These are phyloP conservation scores for Flaveria ramosissima DNA, from an alignment of 129 eudicot species.

Conservation along the genomic window DNA sequence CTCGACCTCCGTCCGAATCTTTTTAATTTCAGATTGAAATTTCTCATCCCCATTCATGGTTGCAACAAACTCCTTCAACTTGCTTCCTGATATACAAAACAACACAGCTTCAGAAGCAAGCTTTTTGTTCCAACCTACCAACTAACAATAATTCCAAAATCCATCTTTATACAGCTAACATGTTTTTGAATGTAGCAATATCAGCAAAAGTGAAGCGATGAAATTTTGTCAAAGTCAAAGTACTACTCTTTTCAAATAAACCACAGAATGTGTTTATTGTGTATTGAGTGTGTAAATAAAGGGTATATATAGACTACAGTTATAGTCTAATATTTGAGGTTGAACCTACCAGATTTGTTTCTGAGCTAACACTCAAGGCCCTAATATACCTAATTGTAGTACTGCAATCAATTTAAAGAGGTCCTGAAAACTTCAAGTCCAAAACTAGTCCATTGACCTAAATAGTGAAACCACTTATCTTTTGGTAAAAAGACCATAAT, in stretches of 20 bases:
- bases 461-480: constrained; percentile 19
- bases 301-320: too few species aligned
- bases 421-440: neutral
- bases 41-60: neutral
- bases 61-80: constrained; percentile 91
- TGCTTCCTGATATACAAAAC: constrained; percentile 63
- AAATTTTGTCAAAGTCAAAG: neutral
- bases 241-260: neutral
- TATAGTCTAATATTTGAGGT: constrained; percentile 5
- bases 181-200: too few species aligned
- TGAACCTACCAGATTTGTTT: neutral
- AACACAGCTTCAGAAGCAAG: too few species aligned
- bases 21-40: constrained; percentile 69
- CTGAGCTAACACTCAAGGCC: neutral
- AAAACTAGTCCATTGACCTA: neutral
- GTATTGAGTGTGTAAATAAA: too few species aligned
- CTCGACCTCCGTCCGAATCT: constrained; percentile 80
- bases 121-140: neutral
- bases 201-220: neutral
- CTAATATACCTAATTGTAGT: neutral
- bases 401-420: neutral
- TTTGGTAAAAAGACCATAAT: constrained; percentile 10
- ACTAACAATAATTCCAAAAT: too few species aligned
- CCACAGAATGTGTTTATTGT: too few species aligned
- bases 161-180: too few species aligned